Base-by-base conservation (phyloP, 495 filamentous ascomycete genomes). In the Aspergillus carlsbadensis region DNA sequence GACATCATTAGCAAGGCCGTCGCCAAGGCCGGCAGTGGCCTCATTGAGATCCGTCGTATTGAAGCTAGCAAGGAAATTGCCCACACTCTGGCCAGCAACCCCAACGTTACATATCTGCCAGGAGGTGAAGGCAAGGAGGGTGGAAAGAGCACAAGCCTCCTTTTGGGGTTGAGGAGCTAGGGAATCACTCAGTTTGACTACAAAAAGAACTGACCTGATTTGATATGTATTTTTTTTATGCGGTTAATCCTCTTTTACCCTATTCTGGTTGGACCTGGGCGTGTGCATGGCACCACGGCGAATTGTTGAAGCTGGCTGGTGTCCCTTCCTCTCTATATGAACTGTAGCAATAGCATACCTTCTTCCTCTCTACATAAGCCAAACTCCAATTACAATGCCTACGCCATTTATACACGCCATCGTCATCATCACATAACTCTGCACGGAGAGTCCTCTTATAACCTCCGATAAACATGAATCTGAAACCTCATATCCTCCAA, bases 21-120 rank as follows among this genome's bases (percentile, higher is more conserved):
- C 52, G 90, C 90, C 66, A 96, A 91, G 84, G 81, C 84, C 31
- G 94, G 94, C 47, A 92, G 91, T 73, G 94, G 94, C 5, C 78
- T 99, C 67, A 90, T 99, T 58, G 83, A 89, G 85, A 98, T 99
- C 67, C 81, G 94, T 74, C 84, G 91, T 73, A 97, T 99, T 69
- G 94, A 99, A 77, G 96, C 94, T 44, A 93, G 89, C 73, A 90
- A 87, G 73, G 95, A 98, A 74, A 96, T 99, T 74, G 94, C 94
- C 22, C 83, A 90, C 79, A 92, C 91, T 62, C 71, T 99, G 67
- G 84, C 92, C 24, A 73, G 70, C 37, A 99, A 99, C 73, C 93
- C 95, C 33, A 98, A 98, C 66, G 92, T 99, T 43, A 92, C 92
- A 29, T 99, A 98, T 74, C 70, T 99, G 48, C 94, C 94, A 0